Conservation (phyloP, 2,329 filamentous ascomycete species). For the Sclerotinia trifoliorum region DNA sequence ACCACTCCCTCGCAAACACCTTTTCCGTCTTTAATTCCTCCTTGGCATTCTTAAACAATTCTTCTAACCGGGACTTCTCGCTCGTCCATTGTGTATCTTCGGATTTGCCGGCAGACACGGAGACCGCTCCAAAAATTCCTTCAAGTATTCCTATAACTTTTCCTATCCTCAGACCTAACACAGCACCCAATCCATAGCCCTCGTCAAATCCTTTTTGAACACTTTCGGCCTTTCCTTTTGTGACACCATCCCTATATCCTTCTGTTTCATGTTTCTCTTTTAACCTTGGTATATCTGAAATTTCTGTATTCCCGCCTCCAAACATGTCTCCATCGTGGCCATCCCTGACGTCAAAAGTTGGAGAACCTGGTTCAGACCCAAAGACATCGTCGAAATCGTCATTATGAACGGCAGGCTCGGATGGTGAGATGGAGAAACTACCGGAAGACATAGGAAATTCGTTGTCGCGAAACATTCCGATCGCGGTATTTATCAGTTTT, state of each 20-base stretch:
- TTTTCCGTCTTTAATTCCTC: slow-evolving; percentile 59
- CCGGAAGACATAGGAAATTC: slow-evolving; percentile 8
- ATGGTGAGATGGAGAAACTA: background rate
- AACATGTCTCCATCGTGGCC: background rate
- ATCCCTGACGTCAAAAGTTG: slow-evolving; percentile 22
- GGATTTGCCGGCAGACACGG: slow-evolving; percentile 32
- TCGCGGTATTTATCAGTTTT: background rate
- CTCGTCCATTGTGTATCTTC: slow-evolving; percentile 19
- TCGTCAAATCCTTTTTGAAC: slow-evolving; percentile 91
- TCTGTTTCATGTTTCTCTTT: slow-evolving; percentile 54
- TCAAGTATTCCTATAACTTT: slow-evolving; percentile 75
- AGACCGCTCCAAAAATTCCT: slow-evolving; percentile 56
- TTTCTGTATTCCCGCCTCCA: slow-evolving; percentile 31
- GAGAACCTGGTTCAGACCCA: slow-evolving; percentile 38
- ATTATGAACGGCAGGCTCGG: slow-evolving; percentile 24
- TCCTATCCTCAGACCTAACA: slow-evolving; percentile 72
- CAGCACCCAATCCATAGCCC: slow-evolving; percentile 80
- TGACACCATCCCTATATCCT: slow-evolving; percentile 87
- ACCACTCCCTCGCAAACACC: slow-evolving; percentile 66
- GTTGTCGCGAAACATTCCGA: slow-evolving; percentile 17
- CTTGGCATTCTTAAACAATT: slow-evolving; percentile 51
- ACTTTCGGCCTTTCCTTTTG: slow-evolving; percentile 68
- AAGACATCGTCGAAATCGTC: slow-evolving; percentile 40
- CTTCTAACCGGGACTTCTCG: slow-evolving; percentile 34
- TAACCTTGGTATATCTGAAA: slow-evolving; percentile 38